Conservation (phyloP, 345 rosid species). For the Populus simonii region DNA sequence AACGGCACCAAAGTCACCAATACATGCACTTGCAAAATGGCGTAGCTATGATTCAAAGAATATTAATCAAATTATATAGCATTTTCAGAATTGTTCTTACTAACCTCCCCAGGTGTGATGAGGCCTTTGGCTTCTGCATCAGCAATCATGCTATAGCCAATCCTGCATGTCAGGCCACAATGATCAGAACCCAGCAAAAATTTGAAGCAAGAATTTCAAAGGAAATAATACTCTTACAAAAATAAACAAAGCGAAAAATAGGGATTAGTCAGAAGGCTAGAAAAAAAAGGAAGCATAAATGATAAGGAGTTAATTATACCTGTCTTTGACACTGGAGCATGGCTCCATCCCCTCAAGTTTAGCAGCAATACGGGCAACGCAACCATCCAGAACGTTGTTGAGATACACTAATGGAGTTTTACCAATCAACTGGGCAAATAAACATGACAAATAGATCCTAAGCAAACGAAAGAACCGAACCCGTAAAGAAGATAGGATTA, state of each 20-base stretch:
- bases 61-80: neutral
- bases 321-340: slow-evolving; percentile 31
- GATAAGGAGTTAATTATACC: neutral
- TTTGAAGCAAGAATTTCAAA: neutral
- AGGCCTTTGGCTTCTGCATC: slow-evolving; percentile 82
- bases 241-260: neutral
- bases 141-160: slow-evolving; percentile 83
- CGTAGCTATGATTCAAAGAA: neutral
- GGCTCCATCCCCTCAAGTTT: slow-evolving; percentile 25
- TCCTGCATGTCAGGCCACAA: slow-evolving; percentile 39
- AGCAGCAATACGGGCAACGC: slow-evolving; percentile 27
- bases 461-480: neutral
- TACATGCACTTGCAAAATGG: no score
- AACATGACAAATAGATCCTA: neutral
- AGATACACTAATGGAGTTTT: slow-evolving; percentile 25
- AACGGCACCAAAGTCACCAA: no score
- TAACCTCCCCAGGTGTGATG: slow-evolving; percentile 74
- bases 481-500: neutral
- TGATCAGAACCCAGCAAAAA: neutral
- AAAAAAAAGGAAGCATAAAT: neutral
- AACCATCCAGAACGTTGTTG: slow-evolving; percentile 23
- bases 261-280: neutral
- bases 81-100: neutral
- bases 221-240: neutral
- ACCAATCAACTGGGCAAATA: slow-evolving; percentile 11